These are phyloP conservation scores for Penicillium sp. DNA, from an alignment of 2,329 filamentous ascomycete genomes.

Conservation along the genomic window DNA sequence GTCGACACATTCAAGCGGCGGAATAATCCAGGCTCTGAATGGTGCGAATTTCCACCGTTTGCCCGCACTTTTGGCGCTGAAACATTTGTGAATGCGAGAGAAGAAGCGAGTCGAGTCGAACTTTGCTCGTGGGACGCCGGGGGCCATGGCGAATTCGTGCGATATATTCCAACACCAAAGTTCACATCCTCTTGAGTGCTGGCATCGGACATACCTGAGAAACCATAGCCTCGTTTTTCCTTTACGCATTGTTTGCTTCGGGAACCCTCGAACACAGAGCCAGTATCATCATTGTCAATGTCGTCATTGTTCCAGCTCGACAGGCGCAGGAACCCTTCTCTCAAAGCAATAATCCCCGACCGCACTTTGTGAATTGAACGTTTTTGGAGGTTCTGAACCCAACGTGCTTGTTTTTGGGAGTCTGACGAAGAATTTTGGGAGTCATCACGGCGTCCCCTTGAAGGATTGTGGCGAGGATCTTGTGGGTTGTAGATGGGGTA, in stretches of 20 bases:
- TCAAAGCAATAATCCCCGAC: conserved; percentile 31
- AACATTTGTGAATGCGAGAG: conserved; percentile 2
- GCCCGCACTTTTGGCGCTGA: neutral
- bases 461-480: conserved; percentile 38
- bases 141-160: conserved; percentile 3
- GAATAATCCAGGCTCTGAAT: neutral
- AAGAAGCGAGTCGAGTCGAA: conserved; percentile 2
- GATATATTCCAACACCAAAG: conserved; percentile 18
- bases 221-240: conserved; percentile 9
- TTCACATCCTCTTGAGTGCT: conserved; percentile 20
- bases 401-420: conserved; percentile 19
- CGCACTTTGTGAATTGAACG: conserved; percentile 34
- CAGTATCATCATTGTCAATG: neutral
- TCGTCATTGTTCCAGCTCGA: conserved; percentile 2
- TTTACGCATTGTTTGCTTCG: neutral
- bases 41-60: neutral
- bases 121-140: neutral
- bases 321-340: conserved; percentile 27
- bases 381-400: conserved; percentile 27
- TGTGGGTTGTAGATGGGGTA: conserved; percentile 38
- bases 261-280: neutral
- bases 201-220: conserved; percentile 4
- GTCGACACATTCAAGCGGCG: neutral
- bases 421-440: conserved; percentile 14
- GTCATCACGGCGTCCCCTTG: conserved; percentile 9